Evolutionary conservation across 495 filamentous ascomycete species (phyloP).

Genomic region (Parathielavia hyrcaniae): DNA sequence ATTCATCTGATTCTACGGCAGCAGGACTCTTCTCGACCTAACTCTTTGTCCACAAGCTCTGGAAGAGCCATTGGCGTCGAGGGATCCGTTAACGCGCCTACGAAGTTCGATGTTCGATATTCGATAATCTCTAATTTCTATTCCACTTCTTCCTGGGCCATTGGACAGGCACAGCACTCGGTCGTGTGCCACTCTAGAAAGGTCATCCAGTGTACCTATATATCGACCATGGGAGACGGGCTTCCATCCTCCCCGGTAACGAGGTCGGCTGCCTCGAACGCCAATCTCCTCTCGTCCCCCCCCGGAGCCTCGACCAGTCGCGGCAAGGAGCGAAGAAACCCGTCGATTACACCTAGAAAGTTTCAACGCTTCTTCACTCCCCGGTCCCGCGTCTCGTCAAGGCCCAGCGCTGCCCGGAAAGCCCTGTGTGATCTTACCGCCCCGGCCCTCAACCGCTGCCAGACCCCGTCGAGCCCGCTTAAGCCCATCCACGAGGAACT

Average conservation of each 20-base stretch:
- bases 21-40: neutral
- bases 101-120: neutral
- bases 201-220: too few species aligned
- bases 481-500: conserved; percentile 34
- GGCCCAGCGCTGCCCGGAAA: conserved; percentile 51
- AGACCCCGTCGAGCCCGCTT: conserved; percentile 44
- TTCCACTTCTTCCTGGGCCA: neutral
- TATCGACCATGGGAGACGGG: conserved; percentile 22
- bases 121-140: neutral
- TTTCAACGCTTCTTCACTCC: conserved; percentile 85
- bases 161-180: neutral
- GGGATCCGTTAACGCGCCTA: neutral
- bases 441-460: conserved; percentile 54
- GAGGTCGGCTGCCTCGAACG: conserved; percentile 24
- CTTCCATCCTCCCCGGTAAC: conserved; percentile 18
- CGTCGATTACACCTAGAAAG: conserved; percentile 62
- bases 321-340: conserved; percentile 43
- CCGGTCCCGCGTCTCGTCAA: conserved; percentile 40
- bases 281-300: conserved; percentile 36
- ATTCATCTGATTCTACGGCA: neutral
- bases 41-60: neutral
- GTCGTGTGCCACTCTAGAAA: too few species aligned
- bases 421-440: conserved; percentile 66
- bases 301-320: conserved; percentile 27
- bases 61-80: conserved; percentile 1